Conservation (phyloP, 768 basidiomycete species). For the Termitomyces eurrhizus region DNA sequence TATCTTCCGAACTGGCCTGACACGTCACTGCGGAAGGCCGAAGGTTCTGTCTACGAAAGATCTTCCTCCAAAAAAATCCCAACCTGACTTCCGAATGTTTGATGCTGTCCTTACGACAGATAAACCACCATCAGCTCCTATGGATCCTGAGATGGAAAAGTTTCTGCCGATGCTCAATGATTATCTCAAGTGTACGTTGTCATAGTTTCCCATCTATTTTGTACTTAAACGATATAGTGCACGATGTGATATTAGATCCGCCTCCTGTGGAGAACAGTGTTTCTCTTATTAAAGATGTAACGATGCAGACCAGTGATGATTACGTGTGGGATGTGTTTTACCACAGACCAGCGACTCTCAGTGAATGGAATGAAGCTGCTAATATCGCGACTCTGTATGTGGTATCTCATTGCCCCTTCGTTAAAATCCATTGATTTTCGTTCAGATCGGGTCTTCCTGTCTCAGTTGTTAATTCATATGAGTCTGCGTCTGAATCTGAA, state of each 20-base stretch:
- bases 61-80: slow-evolving; percentile 23
- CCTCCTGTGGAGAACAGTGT: slow-evolving; percentile 3
- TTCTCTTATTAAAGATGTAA: slow-evolving; percentile 1
- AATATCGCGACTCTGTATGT: slow-evolving; percentile 65
- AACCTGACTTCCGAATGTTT: slow-evolving; percentile 59
- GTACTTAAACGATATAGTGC: slow-evolving; percentile 20
- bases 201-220: neutral
- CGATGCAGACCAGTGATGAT: slow-evolving; percentile 35
- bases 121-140: slow-evolving; percentile 20
- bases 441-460: slow-evolving; percentile 63
- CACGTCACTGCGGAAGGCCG: slow-evolving; percentile 35
- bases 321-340: slow-evolving; percentile 88
- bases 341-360: slow-evolving; percentile 55
- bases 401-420: slow-evolving; percentile 1
- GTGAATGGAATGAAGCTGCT: slow-evolving; percentile 55
- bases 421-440: slow-evolving; percentile 1
- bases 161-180: slow-evolving; percentile 76
- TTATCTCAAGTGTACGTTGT: slow-evolving; percentile 56
- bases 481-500: slow-evolving; percentile 62
- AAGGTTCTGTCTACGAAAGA: slow-evolving; percentile 54
- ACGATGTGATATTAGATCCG: slow-evolving; percentile 22
- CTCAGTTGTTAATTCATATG: slow-evolving; percentile 48
- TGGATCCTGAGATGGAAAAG: slow-evolving; percentile 68
- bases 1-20: neutral
- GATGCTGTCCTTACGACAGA: slow-evolving; percentile 57